Evolutionary conservation across 1,284 basidiomycete genomes (phyloP).

Genomic region (Ceratorhiza oryzae-sativae): DNA sequence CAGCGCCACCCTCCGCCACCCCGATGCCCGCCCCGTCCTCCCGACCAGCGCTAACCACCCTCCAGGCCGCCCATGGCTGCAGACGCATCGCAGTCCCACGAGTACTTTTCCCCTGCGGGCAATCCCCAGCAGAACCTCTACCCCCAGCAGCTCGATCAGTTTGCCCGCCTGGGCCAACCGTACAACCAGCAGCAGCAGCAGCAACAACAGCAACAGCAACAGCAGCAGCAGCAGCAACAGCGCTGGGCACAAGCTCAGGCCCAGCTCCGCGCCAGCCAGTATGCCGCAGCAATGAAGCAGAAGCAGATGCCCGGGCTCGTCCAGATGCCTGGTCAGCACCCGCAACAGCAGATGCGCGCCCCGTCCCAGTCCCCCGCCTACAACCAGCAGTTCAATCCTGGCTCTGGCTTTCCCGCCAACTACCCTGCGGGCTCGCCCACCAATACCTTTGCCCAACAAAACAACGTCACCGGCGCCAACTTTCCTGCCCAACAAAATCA

Average conservation of each 20-base stretch:
- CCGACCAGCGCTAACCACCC: neutral
- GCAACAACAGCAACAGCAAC: constrained; percentile 47
- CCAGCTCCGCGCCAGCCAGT: constrained; percentile 34
- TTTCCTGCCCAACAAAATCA: constrained; percentile 1
- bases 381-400: constrained; percentile 40
- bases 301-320: constrained; percentile 9
- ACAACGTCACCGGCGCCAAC: constrained; percentile 31
- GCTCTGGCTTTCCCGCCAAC: constrained; percentile 19
- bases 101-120: constrained; percentile 22
- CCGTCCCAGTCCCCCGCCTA: constrained; percentile 40
- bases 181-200: constrained; percentile 46
- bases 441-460: constrained; percentile 30
- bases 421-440: constrained; percentile 9
- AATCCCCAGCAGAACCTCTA: constrained; percentile 13
- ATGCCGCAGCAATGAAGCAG: constrained; percentile 41
- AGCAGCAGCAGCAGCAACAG: constrained; percentile 48
- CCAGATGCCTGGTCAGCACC: constrained; percentile 39
- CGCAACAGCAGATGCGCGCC: constrained; percentile 39
- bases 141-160: constrained; percentile 30
- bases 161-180: constrained; percentile 43
- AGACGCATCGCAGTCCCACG: constrained; percentile 22
- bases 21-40: neutral
- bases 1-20: constrained; percentile 20
- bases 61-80: constrained; percentile 19
- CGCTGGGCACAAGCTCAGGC: constrained; percentile 43